A percentile compares a stretch with the other conserved stretches of the same genome.
These are phyloP conservation scores for Bromus sterilis DNA, from an alignment of 176 grass and related monocot species.

Conservation along the genomic window DNA sequence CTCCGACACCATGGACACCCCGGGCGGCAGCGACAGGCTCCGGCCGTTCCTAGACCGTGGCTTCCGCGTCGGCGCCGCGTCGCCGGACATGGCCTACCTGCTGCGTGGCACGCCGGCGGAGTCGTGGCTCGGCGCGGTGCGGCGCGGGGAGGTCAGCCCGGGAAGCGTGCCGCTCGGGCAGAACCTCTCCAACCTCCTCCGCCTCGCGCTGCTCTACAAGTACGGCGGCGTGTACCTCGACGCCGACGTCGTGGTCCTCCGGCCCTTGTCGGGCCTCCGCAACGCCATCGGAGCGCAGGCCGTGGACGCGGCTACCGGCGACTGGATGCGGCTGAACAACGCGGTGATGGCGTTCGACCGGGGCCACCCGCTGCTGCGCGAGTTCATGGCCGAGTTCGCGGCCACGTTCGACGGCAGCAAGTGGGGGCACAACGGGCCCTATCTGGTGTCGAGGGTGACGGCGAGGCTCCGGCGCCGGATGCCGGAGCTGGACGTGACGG, in stretches of 20 bases:
- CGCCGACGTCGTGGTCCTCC: conserved; percentile 67
- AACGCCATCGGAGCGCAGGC: conserved; percentile 79
- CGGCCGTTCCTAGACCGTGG: conserved; percentile 48
- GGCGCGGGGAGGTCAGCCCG: conserved; percentile 36
- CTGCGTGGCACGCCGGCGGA: conserved; percentile 45
- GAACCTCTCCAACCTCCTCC: conserved; percentile 93
- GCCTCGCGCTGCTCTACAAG: conserved; percentile 56
- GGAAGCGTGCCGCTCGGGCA: conserved; percentile 71
- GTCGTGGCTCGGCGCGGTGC: conserved; percentile 37
- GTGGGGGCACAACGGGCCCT: conserved; percentile 94
- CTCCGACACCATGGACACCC: conserved; percentile 68
- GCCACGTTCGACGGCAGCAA: conserved; percentile 68
- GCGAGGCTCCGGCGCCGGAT: conserved; percentile 14
- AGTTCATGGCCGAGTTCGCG: conserved; percentile 83
- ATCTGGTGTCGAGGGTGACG: conserved; percentile 76
- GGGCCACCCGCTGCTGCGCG: conserved; percentile 53
- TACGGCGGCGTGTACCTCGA: conserved; percentile 83
- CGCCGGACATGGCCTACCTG: conserved; percentile 61
- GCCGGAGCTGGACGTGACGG: conserved; percentile 22
- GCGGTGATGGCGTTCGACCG: conserved; percentile 78
- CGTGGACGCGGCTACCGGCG: conserved; percentile 36
- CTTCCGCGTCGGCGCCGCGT: conserved; percentile 33
- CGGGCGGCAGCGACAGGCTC: conserved; percentile 30
- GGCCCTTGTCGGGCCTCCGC: conserved; percentile 32
- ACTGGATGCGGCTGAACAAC: conserved; percentile 85